phyloP scores from a whole-genome alignment of 1,139 yeast genomes.

The Blastobotrys serpentis region DNA sequence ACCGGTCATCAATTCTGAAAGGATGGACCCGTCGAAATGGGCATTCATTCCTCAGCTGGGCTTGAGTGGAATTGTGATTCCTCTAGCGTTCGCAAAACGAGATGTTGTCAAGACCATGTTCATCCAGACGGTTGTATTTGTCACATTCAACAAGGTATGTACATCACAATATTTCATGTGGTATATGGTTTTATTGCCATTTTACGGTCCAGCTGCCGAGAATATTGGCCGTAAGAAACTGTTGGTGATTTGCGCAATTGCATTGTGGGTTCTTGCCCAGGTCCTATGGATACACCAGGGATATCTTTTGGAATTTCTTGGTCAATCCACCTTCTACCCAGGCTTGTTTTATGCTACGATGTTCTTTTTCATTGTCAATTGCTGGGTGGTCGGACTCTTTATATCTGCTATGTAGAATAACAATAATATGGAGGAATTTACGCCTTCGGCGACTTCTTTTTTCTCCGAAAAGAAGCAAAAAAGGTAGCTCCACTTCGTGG shows the following conservation, averaged over 20 bases:
- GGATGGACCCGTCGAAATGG: conserved; percentile 38
- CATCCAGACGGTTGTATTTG: conserved; percentile 89
- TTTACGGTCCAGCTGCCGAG: conserved; percentile 41
- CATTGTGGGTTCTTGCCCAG: conserved; percentile 70
- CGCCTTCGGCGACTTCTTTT: not conserved
- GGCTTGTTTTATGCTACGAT: conserved; percentile 59
- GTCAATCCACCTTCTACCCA: conserved; percentile 61
- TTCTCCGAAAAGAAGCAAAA: not conserved
- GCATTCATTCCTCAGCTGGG: conserved; percentile 85
- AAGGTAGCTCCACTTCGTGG: not conserved
- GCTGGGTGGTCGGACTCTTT: conserved; percentile 53
- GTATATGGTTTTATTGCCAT: conserved; percentile 83
- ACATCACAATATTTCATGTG: conserved; percentile 90
- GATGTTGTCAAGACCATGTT: conserved; percentile 67
- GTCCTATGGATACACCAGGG: conserved; percentile 78
- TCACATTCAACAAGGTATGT: conserved; percentile 87
- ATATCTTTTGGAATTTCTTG: conserved; percentile 77
- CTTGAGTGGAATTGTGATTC: conserved; percentile 59
- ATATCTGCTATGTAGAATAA: conserved; percentile 15
- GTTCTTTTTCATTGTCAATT: conserved; percentile 67
- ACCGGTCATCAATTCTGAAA: conserved; percentile 29
- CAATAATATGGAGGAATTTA: too few relatives aligned
- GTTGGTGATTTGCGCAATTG: conserved; percentile 37
- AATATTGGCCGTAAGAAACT: not conserved
- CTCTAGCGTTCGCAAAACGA: conserved; percentile 53